These are phyloP conservation scores for Claviceps sorghi DNA, from an alignment of 2,329 filamentous ascomycete species.

Conservation along the genomic window DNA sequence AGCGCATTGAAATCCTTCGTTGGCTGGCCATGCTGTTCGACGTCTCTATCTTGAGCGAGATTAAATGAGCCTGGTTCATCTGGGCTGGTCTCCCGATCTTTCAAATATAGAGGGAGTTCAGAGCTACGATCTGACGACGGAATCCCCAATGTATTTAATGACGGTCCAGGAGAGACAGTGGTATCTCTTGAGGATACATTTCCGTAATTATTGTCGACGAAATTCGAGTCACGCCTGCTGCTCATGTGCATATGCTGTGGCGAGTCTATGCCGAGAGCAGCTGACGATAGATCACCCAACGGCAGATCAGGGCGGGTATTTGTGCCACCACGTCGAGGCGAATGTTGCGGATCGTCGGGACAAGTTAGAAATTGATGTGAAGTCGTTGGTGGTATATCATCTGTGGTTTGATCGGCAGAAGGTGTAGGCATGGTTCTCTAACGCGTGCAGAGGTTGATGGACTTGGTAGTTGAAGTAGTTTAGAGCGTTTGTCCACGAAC, in stretches of 20 bases:
- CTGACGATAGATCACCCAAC: constrained; percentile 11
- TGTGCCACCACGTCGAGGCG: constrained; percentile 11
- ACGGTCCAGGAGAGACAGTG: constrained; percentile 29
- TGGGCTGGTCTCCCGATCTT: constrained; percentile 14
- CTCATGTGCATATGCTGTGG: not conserved
- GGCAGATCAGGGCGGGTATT: constrained; percentile 10
- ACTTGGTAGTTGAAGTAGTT: not conserved
- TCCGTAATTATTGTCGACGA: constrained; percentile 12
- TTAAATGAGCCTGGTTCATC: constrained; percentile 3
- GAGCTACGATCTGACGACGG: constrained; percentile 20
- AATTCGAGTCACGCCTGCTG: not conserved
- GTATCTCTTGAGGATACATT: constrained; percentile 23
- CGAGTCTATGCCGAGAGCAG: constrained; percentile 7
- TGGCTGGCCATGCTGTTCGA: constrained; percentile 3
- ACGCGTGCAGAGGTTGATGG: not conserved
- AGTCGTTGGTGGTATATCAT: constrained; percentile 20
- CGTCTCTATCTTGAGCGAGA: not conserved
- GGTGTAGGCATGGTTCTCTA: constrained; percentile 29
- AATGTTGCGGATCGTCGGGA: constrained; percentile 25
- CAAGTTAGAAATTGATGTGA: constrained; percentile 27
- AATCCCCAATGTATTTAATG: constrained; percentile 18
- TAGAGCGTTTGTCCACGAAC: not conserved
- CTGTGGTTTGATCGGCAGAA: constrained; percentile 26
- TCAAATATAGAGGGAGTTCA: constrained; percentile 16
- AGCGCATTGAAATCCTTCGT: constrained; percentile 14